phyloP scores from a whole-genome alignment of 108 stramenopile species.

The Cyclotella sp. region DNA sequence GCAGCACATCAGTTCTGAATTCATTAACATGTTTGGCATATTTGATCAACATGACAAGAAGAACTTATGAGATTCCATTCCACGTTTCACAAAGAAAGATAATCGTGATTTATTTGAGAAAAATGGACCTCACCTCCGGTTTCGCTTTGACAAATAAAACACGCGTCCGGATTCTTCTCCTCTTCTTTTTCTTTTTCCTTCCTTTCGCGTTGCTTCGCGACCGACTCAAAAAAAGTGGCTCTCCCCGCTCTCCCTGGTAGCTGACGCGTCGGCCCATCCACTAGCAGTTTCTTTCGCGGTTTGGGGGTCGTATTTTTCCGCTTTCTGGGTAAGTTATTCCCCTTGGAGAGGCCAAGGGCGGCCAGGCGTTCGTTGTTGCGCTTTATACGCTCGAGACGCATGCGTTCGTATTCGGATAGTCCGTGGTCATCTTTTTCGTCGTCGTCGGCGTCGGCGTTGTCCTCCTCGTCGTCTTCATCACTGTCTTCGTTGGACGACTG shows the following conservation, averaged over 20 bases:
- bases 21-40: neutral
- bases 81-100: neutral
- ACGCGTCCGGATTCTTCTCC: conserved; percentile 30
- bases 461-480: neutral
- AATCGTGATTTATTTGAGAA: neutral
- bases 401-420: conserved; percentile 43
- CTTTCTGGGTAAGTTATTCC: neutral
- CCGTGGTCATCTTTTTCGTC: conserved; percentile 14
- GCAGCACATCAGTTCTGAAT: conserved; percentile 21
- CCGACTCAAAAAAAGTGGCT: conserved; percentile 11
- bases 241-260: conserved; percentile 33
- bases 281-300: conserved; percentile 11
- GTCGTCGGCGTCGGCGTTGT: neutral
- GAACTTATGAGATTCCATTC: neutral
- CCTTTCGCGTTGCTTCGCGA: neutral
- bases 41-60: neutral
- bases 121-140: conserved; percentile 13
- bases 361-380: conserved; percentile 46
- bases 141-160: conserved; percentile 21
- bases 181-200: conserved; percentile 15
- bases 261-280: conserved; percentile 28
- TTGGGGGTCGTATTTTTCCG: conserved; percentile 19
- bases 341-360: conserved; percentile 26
- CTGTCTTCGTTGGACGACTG: neutral
- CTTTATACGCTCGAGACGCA: conserved; percentile 45